Evolutionary conservation across 2,329 filamentous ascomycete species (phyloP).

Genomic region (Daldinia eschscholtzii): DNA sequence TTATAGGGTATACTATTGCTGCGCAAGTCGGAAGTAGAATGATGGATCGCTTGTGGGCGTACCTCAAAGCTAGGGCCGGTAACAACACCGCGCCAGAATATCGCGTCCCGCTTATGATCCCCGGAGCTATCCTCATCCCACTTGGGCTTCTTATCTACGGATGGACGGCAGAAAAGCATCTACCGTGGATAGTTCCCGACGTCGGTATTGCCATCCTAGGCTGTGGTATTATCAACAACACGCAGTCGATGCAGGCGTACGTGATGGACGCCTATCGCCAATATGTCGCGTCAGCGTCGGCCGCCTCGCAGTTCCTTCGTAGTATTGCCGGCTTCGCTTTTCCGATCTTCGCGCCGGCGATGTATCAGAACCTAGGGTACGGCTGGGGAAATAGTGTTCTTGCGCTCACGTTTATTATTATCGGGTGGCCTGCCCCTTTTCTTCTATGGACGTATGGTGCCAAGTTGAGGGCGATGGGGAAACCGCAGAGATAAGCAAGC

Average conservation of each 20-base stretch:
- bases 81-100: slow-evolving; percentile 55
- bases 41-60: slow-evolving; percentile 34
- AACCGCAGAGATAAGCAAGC: background rate
- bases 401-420: slow-evolving; percentile 27
- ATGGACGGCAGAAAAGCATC: slow-evolving; percentile 64
- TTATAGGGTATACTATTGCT: slow-evolving; percentile 64
- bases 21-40: slow-evolving; percentile 53
- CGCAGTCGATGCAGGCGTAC: slow-evolving; percentile 66
- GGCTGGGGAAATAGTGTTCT: slow-evolving; percentile 34
- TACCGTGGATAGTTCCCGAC: slow-evolving; percentile 68
- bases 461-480: slow-evolving; percentile 30
- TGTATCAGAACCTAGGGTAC: slow-evolving; percentile 34
- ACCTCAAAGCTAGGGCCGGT: slow-evolving; percentile 46
- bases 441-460: slow-evolving; percentile 33
- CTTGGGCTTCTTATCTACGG: slow-evolving; percentile 67
- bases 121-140: slow-evolving; percentile 64
- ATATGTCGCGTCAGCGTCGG: slow-evolving; percentile 39
- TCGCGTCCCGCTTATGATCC: slow-evolving; percentile 65
- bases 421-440: slow-evolving; percentile 33
- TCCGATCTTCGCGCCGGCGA: slow-evolving; percentile 34
- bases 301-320: slow-evolving; percentile 29
- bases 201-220: slow-evolving; percentile 65
- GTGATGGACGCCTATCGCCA: slow-evolving; percentile 61
- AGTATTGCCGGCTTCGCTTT: slow-evolving; percentile 37
- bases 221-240: slow-evolving; percentile 63